Percentiles rank a stretch among this genome's conserved stretches.
These are phyloP conservation scores for Aspergillus biplanus DNA, from an alignment of 495 filamentous ascomycete species.

Conservation along the genomic window DNA sequence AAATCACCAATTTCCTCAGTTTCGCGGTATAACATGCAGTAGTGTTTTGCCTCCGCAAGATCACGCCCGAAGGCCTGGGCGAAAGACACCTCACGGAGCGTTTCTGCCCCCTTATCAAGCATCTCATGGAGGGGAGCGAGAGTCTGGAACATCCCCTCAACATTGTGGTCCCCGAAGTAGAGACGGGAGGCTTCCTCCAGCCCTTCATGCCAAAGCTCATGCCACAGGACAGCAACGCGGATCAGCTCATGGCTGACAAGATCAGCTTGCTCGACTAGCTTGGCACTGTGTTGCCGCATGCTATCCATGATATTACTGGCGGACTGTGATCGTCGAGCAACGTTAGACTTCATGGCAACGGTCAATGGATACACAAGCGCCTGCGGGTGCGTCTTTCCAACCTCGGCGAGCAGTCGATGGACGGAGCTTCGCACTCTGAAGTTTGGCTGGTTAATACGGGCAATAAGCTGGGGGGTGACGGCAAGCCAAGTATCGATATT, in stretches of 20 bases:
- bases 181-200: constrained; percentile 93
- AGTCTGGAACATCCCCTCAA: constrained; percentile 93
- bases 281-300: constrained; percentile 94
- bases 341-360: constrained; percentile 94
- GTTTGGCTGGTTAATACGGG: constrained; percentile 95
- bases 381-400: constrained; percentile 92
- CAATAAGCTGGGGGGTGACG: constrained; percentile 96
- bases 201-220: constrained; percentile 99
- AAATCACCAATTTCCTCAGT: constrained; percentile 90
- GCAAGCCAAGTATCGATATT: constrained; percentile 98
- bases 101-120: constrained; percentile 88
- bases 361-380: constrained; percentile 99
- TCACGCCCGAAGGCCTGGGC: constrained; percentile 97
- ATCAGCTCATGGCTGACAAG: constrained; percentile 93
- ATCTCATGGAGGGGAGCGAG: constrained; percentile 89
- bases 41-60: constrained; percentile 90
- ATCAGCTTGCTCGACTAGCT: constrained; percentile 92
- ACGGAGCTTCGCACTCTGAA: constrained; percentile 82
- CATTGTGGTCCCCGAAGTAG: constrained; percentile 92
- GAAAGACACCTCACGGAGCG: constrained; percentile 93
- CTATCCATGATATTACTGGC: constrained; percentile 94
- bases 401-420: constrained; percentile 86
- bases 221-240: constrained; percentile 94
- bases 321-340: constrained; percentile 76
- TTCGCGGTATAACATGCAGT: constrained; percentile 86